Percentiles rank a stretch among this genome's conserved stretches.
Conservation (phyloP, 306 rosid species). For the Calophaca sinica region DNA sequence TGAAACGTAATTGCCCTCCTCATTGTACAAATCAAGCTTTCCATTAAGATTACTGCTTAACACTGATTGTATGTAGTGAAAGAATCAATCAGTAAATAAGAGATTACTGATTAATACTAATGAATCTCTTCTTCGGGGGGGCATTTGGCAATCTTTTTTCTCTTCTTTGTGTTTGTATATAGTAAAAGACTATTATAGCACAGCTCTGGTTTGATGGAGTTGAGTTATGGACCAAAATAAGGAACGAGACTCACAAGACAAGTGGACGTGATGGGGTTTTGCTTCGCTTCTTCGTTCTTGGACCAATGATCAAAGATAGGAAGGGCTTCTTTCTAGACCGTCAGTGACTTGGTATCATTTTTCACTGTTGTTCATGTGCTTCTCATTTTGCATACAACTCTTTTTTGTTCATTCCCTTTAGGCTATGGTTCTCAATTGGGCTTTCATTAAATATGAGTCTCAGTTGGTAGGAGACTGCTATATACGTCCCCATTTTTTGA, state of each 20-base stretch:
- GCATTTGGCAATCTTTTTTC: background rate
- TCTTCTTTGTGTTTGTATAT: background rate
- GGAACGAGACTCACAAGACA: background rate
- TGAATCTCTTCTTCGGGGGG: background rate
- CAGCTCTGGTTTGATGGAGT: background rate
- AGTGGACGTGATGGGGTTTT: background rate
- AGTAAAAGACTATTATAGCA: background rate
- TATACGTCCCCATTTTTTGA: no score
- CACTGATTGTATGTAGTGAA: background rate
- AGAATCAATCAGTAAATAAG: background rate
- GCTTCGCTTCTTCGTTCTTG: slow-evolving; percentile 13
- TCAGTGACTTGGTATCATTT: background rate
- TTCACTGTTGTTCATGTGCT: background rate
- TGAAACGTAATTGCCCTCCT: slow-evolving; percentile 27
- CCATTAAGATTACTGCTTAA: slow-evolving; percentile 5
- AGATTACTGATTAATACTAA: background rate
- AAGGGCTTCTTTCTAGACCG: background rate
- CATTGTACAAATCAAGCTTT: slow-evolving; percentile 27
- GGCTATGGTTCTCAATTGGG: background rate
- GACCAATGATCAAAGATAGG: slow-evolving; percentile 41
- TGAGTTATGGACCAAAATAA: background rate
- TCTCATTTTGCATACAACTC: background rate
- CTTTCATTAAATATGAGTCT: background rate
- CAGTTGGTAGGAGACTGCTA: background rate
- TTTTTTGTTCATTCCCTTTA: background rate